Percentiles rank a stretch among this genome's conserved stretches.
phyloP scores from a whole-genome alignment of 345 rosid genomes.

The Hibiscus syriacus region DNA sequence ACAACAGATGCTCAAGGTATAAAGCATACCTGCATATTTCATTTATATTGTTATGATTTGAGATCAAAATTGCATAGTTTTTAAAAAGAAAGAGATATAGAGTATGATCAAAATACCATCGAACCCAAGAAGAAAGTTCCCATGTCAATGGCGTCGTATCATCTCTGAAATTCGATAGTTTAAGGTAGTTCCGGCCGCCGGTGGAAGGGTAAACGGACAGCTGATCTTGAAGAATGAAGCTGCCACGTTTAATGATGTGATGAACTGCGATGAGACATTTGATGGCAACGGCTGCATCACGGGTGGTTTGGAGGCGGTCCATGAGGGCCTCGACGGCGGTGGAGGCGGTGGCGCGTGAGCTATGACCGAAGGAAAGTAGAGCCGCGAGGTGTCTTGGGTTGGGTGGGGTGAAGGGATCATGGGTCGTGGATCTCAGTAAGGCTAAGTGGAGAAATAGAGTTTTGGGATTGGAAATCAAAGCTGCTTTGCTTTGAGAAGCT shows the following conservation, averaged over 20 bases:
- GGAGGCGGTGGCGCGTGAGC: constrained; percentile 72
- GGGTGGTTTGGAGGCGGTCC: constrained; percentile 83
- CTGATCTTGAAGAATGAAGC: constrained; percentile 85
- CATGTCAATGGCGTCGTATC: constrained; percentile 42
- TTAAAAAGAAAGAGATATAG: background rate
- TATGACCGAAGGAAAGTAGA: constrained; percentile 57
- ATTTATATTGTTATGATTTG: background rate
- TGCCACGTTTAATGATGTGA: constrained; percentile 54
- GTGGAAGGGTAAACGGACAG: constrained; percentile 65
- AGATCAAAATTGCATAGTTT: background rate
- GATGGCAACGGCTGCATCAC: constrained; percentile 64
- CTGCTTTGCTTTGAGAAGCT: constrained; percentile 78
- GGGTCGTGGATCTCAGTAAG: constrained; percentile 75
- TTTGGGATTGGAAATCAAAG: constrained; percentile 39
- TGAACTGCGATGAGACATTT: constrained; percentile 67
- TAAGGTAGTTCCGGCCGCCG: constrained; percentile 83
- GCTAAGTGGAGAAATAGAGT: constrained; percentile 41
- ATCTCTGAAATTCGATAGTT: constrained; percentile 73
- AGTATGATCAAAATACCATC: constrained; percentile 40
- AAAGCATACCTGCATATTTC: constrained; percentile 43
- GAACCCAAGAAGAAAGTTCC: constrained; percentile 83
- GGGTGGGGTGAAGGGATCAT: constrained; percentile 56
- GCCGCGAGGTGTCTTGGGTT: constrained; percentile 37
- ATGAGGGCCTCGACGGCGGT: constrained; percentile 58
- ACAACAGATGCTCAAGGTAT: constrained; percentile 57